Conservation (phyloP, 164 flowering plant species). For the Paratinospora sagittata region DNA sequence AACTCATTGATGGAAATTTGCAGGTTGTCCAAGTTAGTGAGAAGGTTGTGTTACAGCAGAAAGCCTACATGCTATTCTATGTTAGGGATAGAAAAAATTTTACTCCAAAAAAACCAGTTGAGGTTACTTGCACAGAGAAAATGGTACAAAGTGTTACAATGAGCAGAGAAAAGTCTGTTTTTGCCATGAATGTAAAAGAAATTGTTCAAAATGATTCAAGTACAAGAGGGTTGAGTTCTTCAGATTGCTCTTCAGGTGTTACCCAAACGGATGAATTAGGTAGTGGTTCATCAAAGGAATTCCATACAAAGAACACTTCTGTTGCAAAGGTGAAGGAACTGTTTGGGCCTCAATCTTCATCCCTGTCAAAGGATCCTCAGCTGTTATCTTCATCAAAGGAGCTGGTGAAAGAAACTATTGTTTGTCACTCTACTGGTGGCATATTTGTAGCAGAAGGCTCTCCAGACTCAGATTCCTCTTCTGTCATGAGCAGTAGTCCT, state of each 20-base stretch:
- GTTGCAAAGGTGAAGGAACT: slow-evolving; percentile 10
- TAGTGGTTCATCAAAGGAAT: slow-evolving; percentile 14
- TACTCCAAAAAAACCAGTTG: slow-evolving; percentile 37
- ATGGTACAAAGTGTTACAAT: slow-evolving; percentile 17
- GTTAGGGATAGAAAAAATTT: slow-evolving; percentile 53
- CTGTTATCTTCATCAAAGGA: slow-evolving; percentile 13
- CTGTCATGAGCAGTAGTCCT: slow-evolving; percentile 2
- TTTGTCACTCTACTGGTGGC: slow-evolving; percentile 4
- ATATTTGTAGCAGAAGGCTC: background rate
- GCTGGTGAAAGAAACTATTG: slow-evolving; percentile 10
- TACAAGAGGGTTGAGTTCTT: slow-evolving; percentile 16
- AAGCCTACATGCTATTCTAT: slow-evolving; percentile 97
- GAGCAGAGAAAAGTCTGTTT: slow-evolving; percentile 18
- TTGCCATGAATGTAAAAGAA: slow-evolving; percentile 19
- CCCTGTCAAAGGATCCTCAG: slow-evolving; percentile 8
- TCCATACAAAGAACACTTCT: slow-evolving; percentile 18
- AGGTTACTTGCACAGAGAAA: slow-evolving; percentile 32
- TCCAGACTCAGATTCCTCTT: slow-evolving; percentile 10
- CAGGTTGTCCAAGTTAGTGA: slow-evolving; percentile 83
- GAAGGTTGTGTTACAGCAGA: slow-evolving; percentile 65
- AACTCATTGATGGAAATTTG: background rate
- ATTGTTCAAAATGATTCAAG: slow-evolving; percentile 20
- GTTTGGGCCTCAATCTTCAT: slow-evolving; percentile 5
- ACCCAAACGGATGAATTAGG: slow-evolving; percentile 8
- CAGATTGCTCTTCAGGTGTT: slow-evolving; percentile 16